These are phyloP conservation scores for Mycena sanguinolenta DNA, from an alignment of 768 basidiomycete genomes.

Conservation along the genomic window DNA sequence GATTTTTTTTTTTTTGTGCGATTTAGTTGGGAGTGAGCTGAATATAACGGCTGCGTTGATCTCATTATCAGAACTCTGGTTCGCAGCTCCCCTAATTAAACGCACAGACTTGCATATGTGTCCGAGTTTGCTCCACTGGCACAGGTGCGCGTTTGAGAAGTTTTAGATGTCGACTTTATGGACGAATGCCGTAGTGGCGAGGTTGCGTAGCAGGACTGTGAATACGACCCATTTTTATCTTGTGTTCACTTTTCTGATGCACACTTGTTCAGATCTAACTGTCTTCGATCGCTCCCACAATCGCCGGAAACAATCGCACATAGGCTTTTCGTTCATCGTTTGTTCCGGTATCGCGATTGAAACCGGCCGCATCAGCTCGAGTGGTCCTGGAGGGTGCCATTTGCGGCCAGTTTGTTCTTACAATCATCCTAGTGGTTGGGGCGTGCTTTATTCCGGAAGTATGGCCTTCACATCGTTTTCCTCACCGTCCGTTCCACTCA, in stretches of 20 bases:
- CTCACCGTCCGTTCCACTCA: neutral
- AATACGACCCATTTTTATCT: constrained; percentile 33
- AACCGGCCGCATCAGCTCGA: constrained; percentile 50
- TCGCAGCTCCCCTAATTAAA: constrained; percentile 42
- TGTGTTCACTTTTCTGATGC: neutral
- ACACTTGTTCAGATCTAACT: constrained; percentile 48
- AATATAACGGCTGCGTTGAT: constrained; percentile 47
- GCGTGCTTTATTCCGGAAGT: constrained; percentile 55
- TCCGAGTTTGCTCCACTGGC: constrained; percentile 74
- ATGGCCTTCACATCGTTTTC: neutral
- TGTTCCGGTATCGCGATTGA: constrained; percentile 56
- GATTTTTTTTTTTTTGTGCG: neutral
- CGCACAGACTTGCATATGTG: constrained; percentile 58
- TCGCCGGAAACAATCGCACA: too few species aligned
- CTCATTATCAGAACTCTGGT: constrained; percentile 59
- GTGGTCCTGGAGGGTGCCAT: constrained; percentile 63
- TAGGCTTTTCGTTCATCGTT: too few species aligned
- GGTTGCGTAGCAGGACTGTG: constrained; percentile 64
- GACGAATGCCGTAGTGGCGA: constrained; percentile 52
- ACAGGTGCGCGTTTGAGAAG: constrained; percentile 46
- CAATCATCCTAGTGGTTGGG: constrained; percentile 52
- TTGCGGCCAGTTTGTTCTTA: constrained; percentile 66
- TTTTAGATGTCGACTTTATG: neutral
- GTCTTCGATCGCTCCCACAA: too few species aligned
- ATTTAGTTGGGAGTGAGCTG: constrained; percentile 12